Percentiles rank a stretch among this genome's conserved stretches.
These are phyloP conservation scores for Dioscorea dumetorum DNA, from an alignment of 106 monocot genomes.

Conservation along the genomic window DNA sequence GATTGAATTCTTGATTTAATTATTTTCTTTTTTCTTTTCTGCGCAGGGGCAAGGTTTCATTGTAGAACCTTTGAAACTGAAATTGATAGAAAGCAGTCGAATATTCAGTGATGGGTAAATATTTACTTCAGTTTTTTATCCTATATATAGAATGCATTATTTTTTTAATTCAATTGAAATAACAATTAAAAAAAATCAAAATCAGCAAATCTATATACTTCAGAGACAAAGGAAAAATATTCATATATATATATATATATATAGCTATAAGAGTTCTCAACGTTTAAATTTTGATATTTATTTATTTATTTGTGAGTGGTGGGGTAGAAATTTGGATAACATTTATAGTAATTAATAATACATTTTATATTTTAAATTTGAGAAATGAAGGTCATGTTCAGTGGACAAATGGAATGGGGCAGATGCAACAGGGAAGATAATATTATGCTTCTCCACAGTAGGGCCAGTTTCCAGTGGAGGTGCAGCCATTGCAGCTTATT, in stretches of 20 bases:
- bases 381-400: slow-evolving; percentile 31
- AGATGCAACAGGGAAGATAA: slow-evolving; percentile 30
- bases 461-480: slow-evolving; percentile 30
- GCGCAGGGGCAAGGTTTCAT: slow-evolving; percentile 60
- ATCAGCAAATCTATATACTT: too few relatives aligned
- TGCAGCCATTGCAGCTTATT: slow-evolving; percentile 43
- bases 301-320: neutral
- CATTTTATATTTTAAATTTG: too few relatives aligned
- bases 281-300: too few relatives aligned
- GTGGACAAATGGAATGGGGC: slow-evolving; percentile 31
- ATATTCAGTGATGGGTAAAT: slow-evolving; percentile 54
- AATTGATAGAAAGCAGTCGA: slow-evolving; percentile 30
- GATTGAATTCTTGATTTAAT: too few relatives aligned
- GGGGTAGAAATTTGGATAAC: too few relatives aligned
- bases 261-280: neutral
- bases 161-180: too few relatives aligned
- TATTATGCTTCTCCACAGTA: slow-evolving; percentile 60
- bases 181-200: too few relatives aligned
- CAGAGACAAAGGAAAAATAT: too few relatives aligned
- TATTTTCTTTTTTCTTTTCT: neutral
- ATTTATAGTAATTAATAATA: too few relatives aligned
- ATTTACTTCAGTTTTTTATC: too few relatives aligned
- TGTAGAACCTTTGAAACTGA: slow-evolving; percentile 23
- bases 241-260: neutral
- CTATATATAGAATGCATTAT: too few relatives aligned